Evolutionary conservation across 805 yeast species (phyloP), one percentile per base, ranked within the genome.

Genomic region (Metschnikowia vanudenii): DNA sequence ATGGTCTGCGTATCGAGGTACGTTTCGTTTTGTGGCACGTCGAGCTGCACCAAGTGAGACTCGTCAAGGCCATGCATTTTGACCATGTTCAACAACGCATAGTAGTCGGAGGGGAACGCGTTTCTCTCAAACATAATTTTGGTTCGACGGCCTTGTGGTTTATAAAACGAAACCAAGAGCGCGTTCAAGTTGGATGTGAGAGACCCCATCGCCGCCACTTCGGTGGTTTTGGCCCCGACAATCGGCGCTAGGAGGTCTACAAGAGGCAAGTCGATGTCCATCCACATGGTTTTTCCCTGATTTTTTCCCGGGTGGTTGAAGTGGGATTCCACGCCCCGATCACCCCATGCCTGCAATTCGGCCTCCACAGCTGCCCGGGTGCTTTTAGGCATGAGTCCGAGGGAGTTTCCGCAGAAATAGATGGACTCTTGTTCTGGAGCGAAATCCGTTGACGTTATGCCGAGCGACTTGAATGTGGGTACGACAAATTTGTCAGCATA

Each of bases 31-130:
- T 62, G 61, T n/a, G 80, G 69, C 8, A 94, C 89, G 29, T 66
- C 70, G 34, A 88, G 44, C 57, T 84, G 88, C 30, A 92, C 66
- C 53, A 91, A 72, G 39, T 81, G 80, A 5, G 78, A 76, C 37
- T 77, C 59, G 45, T 61, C 61, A 51, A 39, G 52, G 2, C 85
- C 85, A 54, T 80, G 81, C 39, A 89, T 63, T 59, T 73, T 73
- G 22, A 80, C 88, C 62, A 87, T 83, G 59, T 88, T 87, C 52
- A 78, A 75, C 53, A 91, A 80, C 2, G 96, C 92, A 67, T 90
- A 91, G 67, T 79, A 87, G 63, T 91, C 98, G 0, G 96, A 87
- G 0, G 98, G 97, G 60, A 91, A 91, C 0, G 97, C 92, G 47
- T 84, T 85, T 55, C 82, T 82, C 59, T 91, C 98, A 61, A 87